Percentiles rank a stretch among this genome's conserved stretches.
Conservation (phyloP, 306 rosid genomes). For the Fragaria vesca region DNA sequence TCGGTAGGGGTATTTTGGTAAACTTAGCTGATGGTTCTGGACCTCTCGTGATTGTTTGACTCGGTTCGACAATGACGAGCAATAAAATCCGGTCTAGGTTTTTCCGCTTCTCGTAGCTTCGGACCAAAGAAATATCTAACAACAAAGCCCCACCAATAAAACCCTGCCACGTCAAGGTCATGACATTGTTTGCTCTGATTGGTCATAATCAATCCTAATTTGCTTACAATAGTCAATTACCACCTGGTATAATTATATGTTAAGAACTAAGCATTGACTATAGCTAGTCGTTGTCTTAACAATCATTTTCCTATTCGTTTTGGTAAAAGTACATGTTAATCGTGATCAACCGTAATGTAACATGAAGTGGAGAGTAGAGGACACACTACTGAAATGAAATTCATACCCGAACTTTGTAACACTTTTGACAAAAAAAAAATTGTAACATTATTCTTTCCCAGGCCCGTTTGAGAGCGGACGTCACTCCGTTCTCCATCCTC, state of each 20-base stretch:
- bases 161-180: slow-evolving; percentile 27
- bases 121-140: background rate
- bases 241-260: background rate
- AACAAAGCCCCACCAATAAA: slow-evolving; percentile 30
- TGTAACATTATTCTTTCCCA: too few species aligned
- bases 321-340: background rate
- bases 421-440: too few species aligned
- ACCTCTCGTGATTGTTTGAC: background rate
- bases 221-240: background rate
- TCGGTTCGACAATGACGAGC: background rate
- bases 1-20: background rate
- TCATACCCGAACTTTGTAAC: background rate
- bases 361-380: background rate
- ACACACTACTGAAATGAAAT: background rate
- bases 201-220: background rate
- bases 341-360: background rate
- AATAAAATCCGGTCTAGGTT: background rate
- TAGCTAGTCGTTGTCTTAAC: background rate
- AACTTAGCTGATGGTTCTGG: background rate
- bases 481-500: too few species aligned
- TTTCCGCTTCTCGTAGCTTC: background rate
- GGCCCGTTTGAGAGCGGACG: too few species aligned
- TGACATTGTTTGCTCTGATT: background rate
- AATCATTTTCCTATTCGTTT: background rate
- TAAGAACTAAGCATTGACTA: background rate